These are phyloP conservation scores for Melampsora americana DNA, from an alignment of 1,284 basidiomycete species.

Conservation along the genomic window DNA sequence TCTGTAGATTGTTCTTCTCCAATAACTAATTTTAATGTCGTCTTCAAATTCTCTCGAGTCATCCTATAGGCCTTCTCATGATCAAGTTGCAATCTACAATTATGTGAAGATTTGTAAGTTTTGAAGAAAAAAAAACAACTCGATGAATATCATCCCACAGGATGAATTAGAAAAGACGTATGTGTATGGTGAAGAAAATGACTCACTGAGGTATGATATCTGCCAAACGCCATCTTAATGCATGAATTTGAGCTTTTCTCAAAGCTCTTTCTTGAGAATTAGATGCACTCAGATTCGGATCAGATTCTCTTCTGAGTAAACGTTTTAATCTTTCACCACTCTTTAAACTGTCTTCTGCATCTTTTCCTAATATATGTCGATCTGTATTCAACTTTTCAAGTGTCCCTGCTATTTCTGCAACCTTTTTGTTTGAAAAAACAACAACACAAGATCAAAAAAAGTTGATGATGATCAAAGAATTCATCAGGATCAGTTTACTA, in stretches of 20 bases:
- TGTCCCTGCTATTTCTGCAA: neutral
- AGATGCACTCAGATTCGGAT: neutral
- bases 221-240: conserved; percentile 1
- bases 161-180: neutral
- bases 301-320: neutral
- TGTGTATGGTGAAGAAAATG: neutral
- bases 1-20: neutral
- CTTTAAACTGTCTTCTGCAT: conserved; percentile 1
- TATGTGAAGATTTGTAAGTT: neutral
- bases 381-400: neutral
- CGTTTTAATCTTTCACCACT: neutral
- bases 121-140: neutral
- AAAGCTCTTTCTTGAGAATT: neutral
- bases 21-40: neutral
- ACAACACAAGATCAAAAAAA: neutral
- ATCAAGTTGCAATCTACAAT: neutral
- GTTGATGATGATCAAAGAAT: neutral
- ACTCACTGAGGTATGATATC: neutral
- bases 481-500: neutral
- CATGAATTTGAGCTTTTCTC: neutral
- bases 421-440: neutral
- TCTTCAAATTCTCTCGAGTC: neutral
- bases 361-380: neutral
- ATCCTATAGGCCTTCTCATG: neutral
- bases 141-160: neutral